Evolutionary conservation across 257 asterid genomes (phyloP).

Genomic region (Solanum verrucosum): DNA sequence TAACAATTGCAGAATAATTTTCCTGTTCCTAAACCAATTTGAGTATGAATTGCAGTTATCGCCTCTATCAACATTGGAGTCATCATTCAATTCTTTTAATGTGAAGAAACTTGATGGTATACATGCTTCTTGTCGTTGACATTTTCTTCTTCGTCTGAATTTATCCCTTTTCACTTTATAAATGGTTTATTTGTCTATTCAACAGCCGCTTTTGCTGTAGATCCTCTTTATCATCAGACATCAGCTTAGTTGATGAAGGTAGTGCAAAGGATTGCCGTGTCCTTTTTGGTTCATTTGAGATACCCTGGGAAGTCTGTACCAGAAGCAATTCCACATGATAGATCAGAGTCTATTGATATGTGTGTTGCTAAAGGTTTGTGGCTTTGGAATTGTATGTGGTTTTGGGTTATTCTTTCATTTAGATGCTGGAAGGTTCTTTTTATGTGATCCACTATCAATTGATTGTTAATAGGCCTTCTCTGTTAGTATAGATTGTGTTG

Average conservation of each 20-base stretch:
- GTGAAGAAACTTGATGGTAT: constrained; percentile 91
- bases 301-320: constrained; percentile 70
- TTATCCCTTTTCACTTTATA: not conserved
- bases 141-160: not conserved
- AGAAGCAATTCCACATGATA: constrained; percentile 22
- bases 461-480: not conserved
- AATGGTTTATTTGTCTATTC: not conserved
- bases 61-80: constrained; percentile 74
- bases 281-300: constrained; percentile 78
- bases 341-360: constrained; percentile 42
- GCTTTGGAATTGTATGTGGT: constrained; percentile 4
- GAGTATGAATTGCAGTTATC: constrained; percentile 52
- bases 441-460: not conserved
- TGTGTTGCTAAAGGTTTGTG: constrained; percentile 68
- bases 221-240: constrained; percentile 90
- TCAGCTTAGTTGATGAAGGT: constrained; percentile 96
- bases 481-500: constrained; percentile 45
- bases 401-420: not conserved
- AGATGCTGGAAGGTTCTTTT: not conserved
- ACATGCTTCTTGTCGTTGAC: not conserved
- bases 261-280: constrained; percentile 85
- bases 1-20: not conserved
- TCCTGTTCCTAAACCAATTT: constrained; percentile 8
- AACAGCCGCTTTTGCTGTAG: constrained; percentile 71
- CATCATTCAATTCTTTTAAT: constrained; percentile 71